phyloP scores from a whole-genome alignment of 495 filamentous ascomycete genomes.

The Patellaria atrata region DNA sequence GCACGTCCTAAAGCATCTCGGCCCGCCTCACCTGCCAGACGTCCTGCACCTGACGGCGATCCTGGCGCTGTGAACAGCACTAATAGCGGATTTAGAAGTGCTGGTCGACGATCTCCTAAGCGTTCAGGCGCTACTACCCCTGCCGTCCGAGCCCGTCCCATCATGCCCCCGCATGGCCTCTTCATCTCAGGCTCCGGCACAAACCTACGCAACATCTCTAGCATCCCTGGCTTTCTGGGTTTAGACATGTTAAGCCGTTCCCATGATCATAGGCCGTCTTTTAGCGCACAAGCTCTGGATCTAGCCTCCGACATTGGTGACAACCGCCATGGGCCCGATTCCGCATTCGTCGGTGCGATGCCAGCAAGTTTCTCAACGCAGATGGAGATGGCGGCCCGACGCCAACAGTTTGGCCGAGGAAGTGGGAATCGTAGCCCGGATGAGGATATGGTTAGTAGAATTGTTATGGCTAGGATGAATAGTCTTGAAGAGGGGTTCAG shows the following conservation, averaged over 20 bases:
- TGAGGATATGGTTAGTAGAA: conserved; percentile 51
- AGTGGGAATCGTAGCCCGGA: conserved; percentile 40
- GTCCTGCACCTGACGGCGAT: neutral
- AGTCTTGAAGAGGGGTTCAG: conserved; percentile 75
- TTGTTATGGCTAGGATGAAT: conserved; percentile 88
- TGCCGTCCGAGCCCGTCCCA: conserved; percentile 34
- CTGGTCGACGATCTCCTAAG: conserved; percentile 35
- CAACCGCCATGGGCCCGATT: conserved; percentile 31
- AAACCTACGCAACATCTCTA: too few relatives aligned
- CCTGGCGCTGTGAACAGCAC: conserved; percentile 2
- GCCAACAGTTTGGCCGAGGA: conserved; percentile 12
- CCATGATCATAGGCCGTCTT: conserved; percentile 35
- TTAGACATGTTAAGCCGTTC: conserved; percentile 22
- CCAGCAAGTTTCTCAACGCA: conserved; percentile 69
- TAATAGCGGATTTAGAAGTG: conserved; percentile 13
- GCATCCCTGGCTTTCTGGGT: conserved; percentile 32
- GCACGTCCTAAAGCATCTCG: conserved; percentile 3
- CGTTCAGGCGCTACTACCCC: conserved; percentile 25
- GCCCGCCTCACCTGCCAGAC: conserved; percentile 5
- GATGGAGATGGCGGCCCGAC: conserved; percentile 44
- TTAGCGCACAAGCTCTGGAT: conserved; percentile 41
- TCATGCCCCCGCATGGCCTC: conserved; percentile 36
- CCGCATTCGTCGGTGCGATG: conserved; percentile 37
- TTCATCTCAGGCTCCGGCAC: too few relatives aligned
- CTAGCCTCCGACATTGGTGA: conserved; percentile 60